Base-by-base conservation (phyloP, 148 eudicot species). In the Heliamphora exappendiculata region DNA sequence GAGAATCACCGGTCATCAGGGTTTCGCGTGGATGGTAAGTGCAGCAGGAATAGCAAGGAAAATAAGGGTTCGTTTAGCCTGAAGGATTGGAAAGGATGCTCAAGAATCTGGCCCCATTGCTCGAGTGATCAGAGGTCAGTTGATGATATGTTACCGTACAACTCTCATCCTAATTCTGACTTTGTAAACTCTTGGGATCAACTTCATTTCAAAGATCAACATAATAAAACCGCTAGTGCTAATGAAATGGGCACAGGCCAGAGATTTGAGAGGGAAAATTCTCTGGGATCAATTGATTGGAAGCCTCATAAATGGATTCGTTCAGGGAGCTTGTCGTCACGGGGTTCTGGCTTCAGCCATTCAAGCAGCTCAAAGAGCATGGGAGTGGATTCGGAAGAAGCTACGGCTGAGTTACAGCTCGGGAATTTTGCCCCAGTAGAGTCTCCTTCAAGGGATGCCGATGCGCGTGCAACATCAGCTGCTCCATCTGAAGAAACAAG, bases 301-400 rank as follows among this genome's bases (percentile, higher is more conserved):
- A 91, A 89, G 81, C 89, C 96, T 74, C 75, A 86, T 67, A 91
- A 91, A 79, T 91, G 96, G 93, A 86, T 87, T 26, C 86, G 91
- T 44, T 85, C 93, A 0, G 96, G 90, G 67, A 92, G 93, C 77
- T 76, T 88, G 83, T 84, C 90, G 26, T 89, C 96, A 2, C 83
- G 90, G 72, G 85, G 89, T 33, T 88, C 92, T 79, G 89, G 88
- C 78, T 82, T 84, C 67, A 91, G 89, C 72, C 86, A 85, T 80
- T 87, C 93, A 22, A 87, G 90, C 84, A 77, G 87, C 83, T 84
- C 90, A 53, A 93, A 87, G 86, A 88, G 86, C 74, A 58, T 80
- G 36, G 90, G 83, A 57, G 87, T 78, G 14, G 92, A 87, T 71
- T 74, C 86, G 28, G 55, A 42, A 67, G 93, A 88, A 58, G 74